Evolutionary conservation across 2,329 filamentous ascomycete species (phyloP), one percentile per base, ranked within the genome.

Genomic region (Acrocalymma vagum): DNA sequence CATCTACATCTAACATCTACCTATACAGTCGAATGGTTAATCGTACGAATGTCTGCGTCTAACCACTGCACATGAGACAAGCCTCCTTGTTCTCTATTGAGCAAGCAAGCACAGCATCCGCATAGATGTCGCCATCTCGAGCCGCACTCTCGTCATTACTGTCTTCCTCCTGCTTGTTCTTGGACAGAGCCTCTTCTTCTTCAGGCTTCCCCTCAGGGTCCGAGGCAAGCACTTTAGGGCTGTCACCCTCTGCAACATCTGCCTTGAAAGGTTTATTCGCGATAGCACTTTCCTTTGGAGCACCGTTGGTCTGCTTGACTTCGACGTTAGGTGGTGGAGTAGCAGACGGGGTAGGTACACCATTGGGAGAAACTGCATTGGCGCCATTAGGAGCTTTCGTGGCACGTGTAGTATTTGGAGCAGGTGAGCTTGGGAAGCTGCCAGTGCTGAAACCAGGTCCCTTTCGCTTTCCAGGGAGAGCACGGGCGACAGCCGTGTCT

Each of bases 51-150:
- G 8, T 28, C 21, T 20, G n/a, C 25, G n/a, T 43, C 72, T 82
- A 97, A 78, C 92, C 93, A 74, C 90, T 95, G 85, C 94, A 99
- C 94, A 99, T 97, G 53, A 96, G 70, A 70, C 94, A 99, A 31
- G 87, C 81, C 70, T 99, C 94, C 58, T 87, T 90, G 78, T 97
- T 96, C 69, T 97, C 92, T 71, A 99, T 97, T 75, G 92, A 96
- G 79, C 94, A 99, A 61, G 86, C 84, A 68, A 99, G 78, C 11
- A 89, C 92, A 43, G 92, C 90, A 58, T 97, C 89, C 1, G 93
- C 93, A 72, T 96, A 99, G 59, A 99, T 99, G 68, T 99, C 93
- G 34, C 83, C 84, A 71, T 96, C 92, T 9, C 88, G 83, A 55
- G 87, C 85, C 52, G 86, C 82, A 62, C 81, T 90, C 50, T 87